These are phyloP conservation scores for Colletotrichum musae DNA, from an alignment of 2,329 filamentous ascomycete species.

Conservation along the genomic window DNA sequence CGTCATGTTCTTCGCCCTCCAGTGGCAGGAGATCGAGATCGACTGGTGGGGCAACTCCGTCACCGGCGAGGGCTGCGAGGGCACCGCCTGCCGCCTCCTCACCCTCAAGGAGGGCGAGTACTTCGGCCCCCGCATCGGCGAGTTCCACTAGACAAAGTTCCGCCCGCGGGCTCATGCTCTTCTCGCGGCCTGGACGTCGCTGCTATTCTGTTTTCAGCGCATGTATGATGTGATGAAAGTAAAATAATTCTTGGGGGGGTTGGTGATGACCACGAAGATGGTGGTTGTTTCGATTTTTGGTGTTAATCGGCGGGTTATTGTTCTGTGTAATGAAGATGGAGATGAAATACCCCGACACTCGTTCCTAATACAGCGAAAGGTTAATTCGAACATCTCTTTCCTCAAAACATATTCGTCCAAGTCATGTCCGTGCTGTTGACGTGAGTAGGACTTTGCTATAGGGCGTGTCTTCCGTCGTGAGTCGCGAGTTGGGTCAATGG, in stretches of 20 bases:
- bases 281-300: slow-evolving; percentile 12
- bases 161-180: not conserved
- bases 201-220: not conserved
- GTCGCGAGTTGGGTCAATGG: no score
- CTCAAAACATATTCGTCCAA: not conserved
- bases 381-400: not conserved
- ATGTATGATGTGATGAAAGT: slow-evolving; percentile 29
- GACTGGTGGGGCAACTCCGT: slow-evolving; percentile 63
- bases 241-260: not conserved
- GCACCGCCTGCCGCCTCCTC: slow-evolving; percentile 44
- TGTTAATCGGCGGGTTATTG: not conserved
- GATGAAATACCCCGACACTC: slow-evolving; percentile 32
- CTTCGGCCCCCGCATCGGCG: slow-evolving; percentile 48
- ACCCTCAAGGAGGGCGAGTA: slow-evolving; percentile 48
- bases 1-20: slow-evolving; percentile 64
- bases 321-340: not conserved
- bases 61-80: slow-evolving; percentile 47
- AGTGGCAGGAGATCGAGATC: slow-evolving; percentile 54
- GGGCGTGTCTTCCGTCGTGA: no score
- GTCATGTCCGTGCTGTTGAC: not conserved
- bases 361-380: slow-evolving; percentile 10
- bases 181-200: not conserved
- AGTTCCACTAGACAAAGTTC: slow-evolving; percentile 31
- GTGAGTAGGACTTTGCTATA: no score
- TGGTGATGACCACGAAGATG: not conserved